Percentiles rank a stretch among this genome's conserved stretches.
These are phyloP conservation scores for Hymenoscyphus albidus DNA, from an alignment of 2,329 filamentous ascomycete genomes.

Conservation along the genomic window DNA sequence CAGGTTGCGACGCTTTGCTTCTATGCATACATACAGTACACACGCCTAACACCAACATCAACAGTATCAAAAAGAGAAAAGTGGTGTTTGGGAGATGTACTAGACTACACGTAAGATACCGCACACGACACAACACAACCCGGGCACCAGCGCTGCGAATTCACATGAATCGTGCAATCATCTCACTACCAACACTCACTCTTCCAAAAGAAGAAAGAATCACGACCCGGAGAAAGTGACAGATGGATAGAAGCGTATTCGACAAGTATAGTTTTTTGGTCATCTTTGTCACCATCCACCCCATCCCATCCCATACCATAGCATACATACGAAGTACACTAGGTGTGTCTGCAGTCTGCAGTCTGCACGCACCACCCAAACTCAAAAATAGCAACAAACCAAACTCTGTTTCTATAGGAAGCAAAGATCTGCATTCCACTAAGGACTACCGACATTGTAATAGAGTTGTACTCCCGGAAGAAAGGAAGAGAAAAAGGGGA, in stretches of 20 bases:
- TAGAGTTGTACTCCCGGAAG: not conserved
- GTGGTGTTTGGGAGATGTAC: no score
- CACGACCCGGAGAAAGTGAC: constrained; percentile 1
- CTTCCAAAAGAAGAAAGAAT: not conserved
- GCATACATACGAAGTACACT: no score
- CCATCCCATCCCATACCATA: no score
- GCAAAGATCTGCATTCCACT: not conserved
- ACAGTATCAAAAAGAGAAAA: no score
- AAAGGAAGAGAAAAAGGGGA: not conserved
- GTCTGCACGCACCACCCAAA: not conserved
- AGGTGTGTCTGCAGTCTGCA: no score
- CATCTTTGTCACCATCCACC: not conserved
- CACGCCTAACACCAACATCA: no score
- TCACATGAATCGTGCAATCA: not conserved
- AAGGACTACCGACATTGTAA: not conserved
- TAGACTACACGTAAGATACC: not conserved
- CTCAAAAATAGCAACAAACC: not conserved
- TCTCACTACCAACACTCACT: not conserved
- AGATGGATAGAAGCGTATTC: not conserved
- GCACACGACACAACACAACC: not conserved
- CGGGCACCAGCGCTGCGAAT: not conserved
- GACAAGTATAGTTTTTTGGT: not conserved
- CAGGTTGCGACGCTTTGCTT: no score
- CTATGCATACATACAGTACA: no score
- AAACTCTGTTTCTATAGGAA: not conserved